Conservation (phyloP, 352 stramenopile genomes). For the Discostella stelligera region DNA sequence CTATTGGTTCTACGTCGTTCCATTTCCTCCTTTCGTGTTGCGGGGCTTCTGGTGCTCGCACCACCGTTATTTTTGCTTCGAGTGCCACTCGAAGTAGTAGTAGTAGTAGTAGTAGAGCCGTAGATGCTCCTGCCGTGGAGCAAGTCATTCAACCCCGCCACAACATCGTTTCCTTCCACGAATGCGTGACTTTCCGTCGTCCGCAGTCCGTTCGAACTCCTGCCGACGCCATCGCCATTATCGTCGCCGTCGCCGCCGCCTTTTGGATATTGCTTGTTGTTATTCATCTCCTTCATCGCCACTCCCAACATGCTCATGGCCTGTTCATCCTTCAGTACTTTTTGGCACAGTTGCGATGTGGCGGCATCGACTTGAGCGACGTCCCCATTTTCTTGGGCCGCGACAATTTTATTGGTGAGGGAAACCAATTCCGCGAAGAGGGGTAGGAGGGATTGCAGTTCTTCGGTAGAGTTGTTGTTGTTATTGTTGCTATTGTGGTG, state of each 20-base stretch:
- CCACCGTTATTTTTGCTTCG: conserved; percentile 1
- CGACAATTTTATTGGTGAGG: conserved; percentile 28
- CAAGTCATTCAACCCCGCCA: background rate
- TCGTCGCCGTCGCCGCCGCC: too few species aligned
- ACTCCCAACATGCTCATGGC: conserved; percentile 16
- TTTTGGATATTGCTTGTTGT: background rate
- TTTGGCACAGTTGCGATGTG: conserved; percentile 20
- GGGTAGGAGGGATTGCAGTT: conserved; percentile 19
- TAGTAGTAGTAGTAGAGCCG: background rate
- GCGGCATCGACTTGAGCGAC: conserved; percentile 14
- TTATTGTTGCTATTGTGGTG: conserved; percentile 23
- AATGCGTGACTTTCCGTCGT: background rate
- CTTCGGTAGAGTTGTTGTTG: conserved; percentile 13
- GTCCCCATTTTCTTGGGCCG: conserved; percentile 25
- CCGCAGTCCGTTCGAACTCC: background rate
- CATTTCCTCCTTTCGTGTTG: conserved; percentile 9
- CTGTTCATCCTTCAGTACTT: conserved; percentile 18
- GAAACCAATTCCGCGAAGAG: conserved; percentile 31
- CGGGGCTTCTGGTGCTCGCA: background rate
- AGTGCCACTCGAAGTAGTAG: too few species aligned
- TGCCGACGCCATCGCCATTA: too few species aligned
- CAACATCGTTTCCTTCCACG: too few species aligned
- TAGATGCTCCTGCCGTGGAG: background rate
- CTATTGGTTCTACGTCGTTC: background rate
- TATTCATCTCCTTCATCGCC: conserved; percentile 25